Base-by-base conservation (phyloP, 805 yeast genomes). In the Babjeviella inositovora region DNA sequence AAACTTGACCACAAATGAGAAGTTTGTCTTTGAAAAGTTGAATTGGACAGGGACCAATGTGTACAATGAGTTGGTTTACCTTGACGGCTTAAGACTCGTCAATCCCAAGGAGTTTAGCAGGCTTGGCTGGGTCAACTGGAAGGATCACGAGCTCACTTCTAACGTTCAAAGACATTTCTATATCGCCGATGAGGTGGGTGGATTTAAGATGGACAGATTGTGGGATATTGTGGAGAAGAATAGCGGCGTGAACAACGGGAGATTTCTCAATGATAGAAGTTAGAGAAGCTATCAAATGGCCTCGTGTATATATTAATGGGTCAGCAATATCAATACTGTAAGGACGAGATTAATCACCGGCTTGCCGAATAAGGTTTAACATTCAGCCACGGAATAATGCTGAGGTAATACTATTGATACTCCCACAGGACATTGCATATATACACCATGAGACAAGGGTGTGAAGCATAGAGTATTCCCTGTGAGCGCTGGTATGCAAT, bases 171-270 rank as follows among this genome's bases (percentile, higher is more conserved):
- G 62, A 22, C 42, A 47, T 10, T 69, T 53, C 40, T 75, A 69
- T 36, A 62, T 80, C 3, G 63, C 59, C 9, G 92, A 80, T 37
- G 74, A 79, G 32, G 53, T 75, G 20, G 90, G 93, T 3, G 92
- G 92, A 3, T 49, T 76, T 40, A 67, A 68, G 32, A 80, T 80
- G 93, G 90, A 80, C 36, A 51, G 93, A 25, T 47, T 80, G 5
- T 74, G 93, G 87, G 82, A 85, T 1, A 63, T 77, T n/a, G 66
- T 75, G 1, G 93, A 81, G 39, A 50, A 51, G 23, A 69, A 73
- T 29, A 53, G 69, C 22, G 80, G 73, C 0, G 51, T 76, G 7
- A 62, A 75, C 34, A 73, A 73, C 31, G 90, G 90, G 5, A 52
- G 92, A 29, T 55, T 37, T 24, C 38, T 47, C 24, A 45, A 38